Base-by-base conservation (phyloP, 345 rosid genomes). In the Litchi chinensis region DNA sequence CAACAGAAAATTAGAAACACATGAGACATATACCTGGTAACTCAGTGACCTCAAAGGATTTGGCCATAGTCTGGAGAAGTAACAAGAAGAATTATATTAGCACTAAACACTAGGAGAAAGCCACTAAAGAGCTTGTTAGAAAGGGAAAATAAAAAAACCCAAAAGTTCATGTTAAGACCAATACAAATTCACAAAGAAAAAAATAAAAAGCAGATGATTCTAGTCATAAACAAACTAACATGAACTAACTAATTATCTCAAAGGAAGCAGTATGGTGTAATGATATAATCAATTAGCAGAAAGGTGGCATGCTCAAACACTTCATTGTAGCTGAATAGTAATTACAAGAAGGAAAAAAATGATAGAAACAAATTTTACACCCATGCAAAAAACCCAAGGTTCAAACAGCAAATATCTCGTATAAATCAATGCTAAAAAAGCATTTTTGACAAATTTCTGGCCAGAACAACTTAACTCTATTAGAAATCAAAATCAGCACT, bases 11-110 rank as follows among this genome's bases (percentile, higher is more conserved):
- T 18, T 41, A 70, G 22, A 56, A 21, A 24, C 4, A 56, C 10
- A 16, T 80, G 43, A 5, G 5, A 37, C 50, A 32, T 32, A 75
- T 86, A 97, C 99, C 99, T 79, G 99, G 99, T 71, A 92, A 86
- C 74, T 93, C 97, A 4, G 99, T 97, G 80, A 90, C 96, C 83
- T 97, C 98, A 39, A 97, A 97, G 22, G 99, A 94, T 78, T 94
- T 97, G 40, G 96, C 97, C 97, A 94, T 92, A 50, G 90, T 90
- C 98, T 97, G 80, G 67, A 83, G 69, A 50, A 81, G 48, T 62
- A 70, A 48, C 72, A 78, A 68, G 59, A 82, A 68, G 65, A 83
- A 5, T 65, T 18, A 81, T 50, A 81, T 83, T 22, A 82, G 43
- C 41, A 52, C 19, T 48, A 66, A 26, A 76, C 37, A 69, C 28